A percentile compares a stretch with the other conserved stretches of the same genome.
Evolutionary conservation across 1,284 basidiomycete genomes (phyloP).

Genomic region (Hemileia vastatrix): DNA sequence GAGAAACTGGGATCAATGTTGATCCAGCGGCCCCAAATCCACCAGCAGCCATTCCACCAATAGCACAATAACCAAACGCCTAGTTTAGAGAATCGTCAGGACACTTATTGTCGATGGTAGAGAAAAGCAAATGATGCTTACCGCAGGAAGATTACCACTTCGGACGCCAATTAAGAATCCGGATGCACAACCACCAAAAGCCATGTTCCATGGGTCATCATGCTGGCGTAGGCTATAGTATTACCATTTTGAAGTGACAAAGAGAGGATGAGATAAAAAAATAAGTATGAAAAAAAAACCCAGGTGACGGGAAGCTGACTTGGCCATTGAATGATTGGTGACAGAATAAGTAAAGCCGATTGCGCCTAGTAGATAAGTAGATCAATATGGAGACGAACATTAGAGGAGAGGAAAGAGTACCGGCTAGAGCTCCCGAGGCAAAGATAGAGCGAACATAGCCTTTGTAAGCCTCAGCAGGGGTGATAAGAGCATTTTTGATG

Average conservation of each 20-base stretch:
- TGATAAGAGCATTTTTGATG: slow-evolving; percentile 21
- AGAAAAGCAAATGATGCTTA: not conserved
- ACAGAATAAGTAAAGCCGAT: slow-evolving; percentile 20
- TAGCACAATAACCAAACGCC: slow-evolving; percentile 13
- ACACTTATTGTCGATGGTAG: not conserved
- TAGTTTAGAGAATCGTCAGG: not conserved
- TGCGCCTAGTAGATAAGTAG: slow-evolving; percentile 7
- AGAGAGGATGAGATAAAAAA: not conserved
- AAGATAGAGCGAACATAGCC: slow-evolving; percentile 11
- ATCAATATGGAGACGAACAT: not conserved
- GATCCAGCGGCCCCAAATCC: slow-evolving; percentile 18
- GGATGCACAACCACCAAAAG: slow-evolving; percentile 22
- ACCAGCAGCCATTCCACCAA: slow-evolving; percentile 13
- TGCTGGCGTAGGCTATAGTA: slow-evolving; percentile 8
- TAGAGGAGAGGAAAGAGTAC: not conserved
- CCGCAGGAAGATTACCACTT: slow-evolving; percentile 15
- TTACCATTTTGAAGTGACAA: not conserved
- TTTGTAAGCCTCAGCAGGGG: slow-evolving; percentile 15
- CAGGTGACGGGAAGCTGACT: too few relatives aligned
- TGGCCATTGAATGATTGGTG: slow-evolving; percentile 8
- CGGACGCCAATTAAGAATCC: slow-evolving; percentile 21
- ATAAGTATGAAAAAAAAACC: not conserved
- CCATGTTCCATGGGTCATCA: slow-evolving; percentile 22
- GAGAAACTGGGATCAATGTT: slow-evolving; percentile 20
- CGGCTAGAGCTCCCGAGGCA: slow-evolving; percentile 16